Evolutionary conservation across 805 yeast species (phyloP).

Genomic region (Wickerhamiella lipophila): DNA sequence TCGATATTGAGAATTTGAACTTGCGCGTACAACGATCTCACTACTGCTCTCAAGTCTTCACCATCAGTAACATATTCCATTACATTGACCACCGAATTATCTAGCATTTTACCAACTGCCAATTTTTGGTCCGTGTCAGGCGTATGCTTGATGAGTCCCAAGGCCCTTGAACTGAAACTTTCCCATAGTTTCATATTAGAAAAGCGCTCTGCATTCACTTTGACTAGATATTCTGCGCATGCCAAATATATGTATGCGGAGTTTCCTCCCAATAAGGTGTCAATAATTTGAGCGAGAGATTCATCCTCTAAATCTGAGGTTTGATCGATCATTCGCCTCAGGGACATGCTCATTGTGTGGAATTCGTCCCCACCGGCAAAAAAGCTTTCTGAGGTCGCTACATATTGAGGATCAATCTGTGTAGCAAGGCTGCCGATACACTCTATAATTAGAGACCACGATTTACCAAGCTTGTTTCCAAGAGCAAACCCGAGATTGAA

Average conservation of each 20-base stretch:
- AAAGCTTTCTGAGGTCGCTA: conserved; percentile 2
- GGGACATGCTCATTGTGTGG: conserved; percentile 38
- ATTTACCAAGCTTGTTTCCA: conserved; percentile 54
- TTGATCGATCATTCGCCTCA: conserved; percentile 50
- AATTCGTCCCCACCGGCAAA: conserved; percentile 24
- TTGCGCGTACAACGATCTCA: conserved; percentile 37
- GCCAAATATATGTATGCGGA: conserved; percentile 18
- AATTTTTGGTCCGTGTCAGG: conserved; percentile 37
- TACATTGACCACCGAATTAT: conserved; percentile 32
- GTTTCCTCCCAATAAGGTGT: conserved; percentile 28
- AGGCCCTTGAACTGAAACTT: conserved; percentile 35
- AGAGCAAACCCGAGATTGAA: conserved; percentile 64
- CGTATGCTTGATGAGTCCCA: conserved; percentile 29
- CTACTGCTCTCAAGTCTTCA: conserved; percentile 27
- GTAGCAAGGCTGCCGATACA: conserved; percentile 15
- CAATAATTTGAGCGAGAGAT: conserved; percentile 39
- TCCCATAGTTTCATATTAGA: conserved; percentile 34
- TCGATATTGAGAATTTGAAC: conserved; percentile 46
- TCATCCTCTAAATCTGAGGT: conserved; percentile 41
- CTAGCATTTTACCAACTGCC: conserved; percentile 40
- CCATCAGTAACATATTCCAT: conserved; percentile 23
- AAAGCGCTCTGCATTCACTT: conserved; percentile 41
- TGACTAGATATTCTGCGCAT: conserved; percentile 40
- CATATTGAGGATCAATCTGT: conserved; percentile 2
- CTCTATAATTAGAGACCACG: conserved; percentile 51